Percentiles rank a stretch among this genome's conserved stretches.
Evolutionary conservation across 78 protist genomes (phyloP).

Genomic region (Cavenderia fasciculata): DNA sequence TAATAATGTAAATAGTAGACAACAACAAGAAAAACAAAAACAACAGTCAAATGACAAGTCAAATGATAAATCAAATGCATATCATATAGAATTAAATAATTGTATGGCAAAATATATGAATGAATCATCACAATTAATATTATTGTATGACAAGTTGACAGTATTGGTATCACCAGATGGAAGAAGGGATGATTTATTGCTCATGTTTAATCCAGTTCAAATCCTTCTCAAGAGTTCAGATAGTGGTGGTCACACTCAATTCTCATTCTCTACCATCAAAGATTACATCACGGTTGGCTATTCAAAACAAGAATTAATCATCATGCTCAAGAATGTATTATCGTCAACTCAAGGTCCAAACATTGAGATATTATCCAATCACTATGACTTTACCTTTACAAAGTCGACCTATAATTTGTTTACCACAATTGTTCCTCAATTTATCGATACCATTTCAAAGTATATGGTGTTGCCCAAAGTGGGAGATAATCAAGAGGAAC

Average conservation of each 20-base stretch:
- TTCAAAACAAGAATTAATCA: not conserved
- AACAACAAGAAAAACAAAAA: slow-evolving; percentile 1
- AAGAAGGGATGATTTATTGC: not conserved
- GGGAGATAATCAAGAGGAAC: too few relatives aligned
- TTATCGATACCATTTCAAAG: too few relatives aligned
- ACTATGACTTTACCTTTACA: not conserved
- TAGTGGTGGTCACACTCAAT: too few relatives aligned
- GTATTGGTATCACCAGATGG: slow-evolving; percentile 26
- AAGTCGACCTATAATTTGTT: not conserved
- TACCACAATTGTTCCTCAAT: not conserved
- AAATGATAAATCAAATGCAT: not conserved
- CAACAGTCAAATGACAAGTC: not conserved
- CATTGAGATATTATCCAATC: not conserved
- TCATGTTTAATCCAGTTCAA: not conserved
- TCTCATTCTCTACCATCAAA: too few relatives aligned
- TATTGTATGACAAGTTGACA: slow-evolving; percentile 1
- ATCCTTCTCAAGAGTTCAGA: too few relatives aligned
- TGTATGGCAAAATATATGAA: slow-evolving; percentile 14
- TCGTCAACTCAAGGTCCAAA: not conserved
- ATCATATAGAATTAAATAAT: not conserved
- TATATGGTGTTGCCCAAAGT: too few relatives aligned
- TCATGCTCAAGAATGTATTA: not conserved
- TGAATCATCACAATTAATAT: not conserved
- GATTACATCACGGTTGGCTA: too few relatives aligned
- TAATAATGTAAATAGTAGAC: too few relatives aligned